Base-by-base conservation (phyloP, 208 protist genomes). In the Trypanosoma lewisi region DNA sequence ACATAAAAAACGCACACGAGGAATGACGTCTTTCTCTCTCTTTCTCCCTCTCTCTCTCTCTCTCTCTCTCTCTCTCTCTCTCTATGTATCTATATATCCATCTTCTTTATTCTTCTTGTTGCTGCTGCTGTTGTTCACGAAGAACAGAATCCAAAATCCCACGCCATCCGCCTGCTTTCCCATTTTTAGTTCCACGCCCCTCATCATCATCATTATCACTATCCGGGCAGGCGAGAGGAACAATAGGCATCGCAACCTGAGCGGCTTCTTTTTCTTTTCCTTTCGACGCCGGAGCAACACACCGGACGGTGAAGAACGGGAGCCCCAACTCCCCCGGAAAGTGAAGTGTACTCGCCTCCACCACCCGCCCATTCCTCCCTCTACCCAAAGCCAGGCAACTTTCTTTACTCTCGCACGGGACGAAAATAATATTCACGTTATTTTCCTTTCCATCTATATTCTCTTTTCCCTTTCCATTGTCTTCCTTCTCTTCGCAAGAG, bases 321-420 rank as follows among this genome's bases (percentile, higher is more conserved):
- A 93, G 54, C 2, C 63, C 50, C 4, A 84, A 53, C 39, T 88
- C 87, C 17, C 79, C 74, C 1, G 87, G 87, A 60, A 93, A 93
- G 70, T 82, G 69, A 51, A 93, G 47, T 4, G 77, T 83, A 17
- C 59, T 59, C 3, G 53, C 71, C 17, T 42, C 55, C 5, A 64
- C n/a, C n/a, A n/a, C n/a, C n/a, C 68, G 6, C 64, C 30, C 52
- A 44, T 14, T 56, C 61, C 16, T 68, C 51, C 31, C 76, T 67
- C 31, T 23, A 9, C 4, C 16, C 9, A 56, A 12, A 39, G 31
- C 6, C 51, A 14, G 30, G 19, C 23, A 28, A 19, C 11, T 41
- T n/a, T 23, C 16, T 3, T 41, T 41, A 21, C 6, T 41, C 23
- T 31, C 53, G 23, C 5, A 5, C n/a, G 31, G 16, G 5, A 58